phyloP scores from a whole-genome alignment of 495 filamentous ascomycete genomes.

The Diplogelasinospora grovesii region DNA sequence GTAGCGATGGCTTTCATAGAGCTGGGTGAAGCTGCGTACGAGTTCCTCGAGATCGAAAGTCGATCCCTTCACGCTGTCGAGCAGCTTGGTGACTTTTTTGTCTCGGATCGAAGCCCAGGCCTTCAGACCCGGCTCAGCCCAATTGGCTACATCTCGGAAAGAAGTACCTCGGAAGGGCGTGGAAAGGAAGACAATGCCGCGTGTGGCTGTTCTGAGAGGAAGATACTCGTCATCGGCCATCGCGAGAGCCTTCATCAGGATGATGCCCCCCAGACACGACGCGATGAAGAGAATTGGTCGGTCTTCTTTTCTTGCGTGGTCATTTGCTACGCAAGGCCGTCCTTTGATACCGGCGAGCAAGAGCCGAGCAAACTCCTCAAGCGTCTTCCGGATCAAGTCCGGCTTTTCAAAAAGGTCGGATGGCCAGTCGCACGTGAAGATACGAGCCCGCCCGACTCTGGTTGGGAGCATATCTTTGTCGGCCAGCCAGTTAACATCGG shows the following conservation, averaged over 20 bases:
- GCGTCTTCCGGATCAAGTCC: conserved; percentile 13
- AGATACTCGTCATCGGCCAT: conserved; percentile 10
- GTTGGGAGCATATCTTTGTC: conserved; percentile 18
- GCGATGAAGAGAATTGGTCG: conserved; percentile 33
- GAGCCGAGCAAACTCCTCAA: conserved; percentile 17
- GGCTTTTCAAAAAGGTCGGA: conserved; percentile 19
- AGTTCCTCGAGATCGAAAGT: conserved; percentile 10
- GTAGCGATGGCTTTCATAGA: conserved; percentile 5
- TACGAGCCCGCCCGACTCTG: conserved; percentile 11
- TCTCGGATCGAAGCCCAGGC: conserved; percentile 7
- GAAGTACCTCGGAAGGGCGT: conserved; percentile 28
- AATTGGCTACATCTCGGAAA: conserved; percentile 14
- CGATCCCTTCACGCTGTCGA: conserved; percentile 9
- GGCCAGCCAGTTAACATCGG: conserved; percentile 19
- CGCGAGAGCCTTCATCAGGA: conserved; percentile 25
- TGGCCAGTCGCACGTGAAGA: conserved; percentile 27
- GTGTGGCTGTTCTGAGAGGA: conserved; percentile 11
- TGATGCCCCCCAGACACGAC: conserved; percentile 30
- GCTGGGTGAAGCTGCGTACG: conserved; percentile 13
- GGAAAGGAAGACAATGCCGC: conserved; percentile 26
- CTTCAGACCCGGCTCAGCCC: conserved; percentile 11
- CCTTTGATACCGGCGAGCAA: conserved; percentile 15
- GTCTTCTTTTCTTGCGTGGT: too few relatives aligned
- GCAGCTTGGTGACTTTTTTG: conserved; percentile 10
- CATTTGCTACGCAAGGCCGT: too few relatives aligned